Evolutionary conservation across 2,329 filamentous ascomycete species (phyloP).

Genomic region (Botryotinia calthae): DNA sequence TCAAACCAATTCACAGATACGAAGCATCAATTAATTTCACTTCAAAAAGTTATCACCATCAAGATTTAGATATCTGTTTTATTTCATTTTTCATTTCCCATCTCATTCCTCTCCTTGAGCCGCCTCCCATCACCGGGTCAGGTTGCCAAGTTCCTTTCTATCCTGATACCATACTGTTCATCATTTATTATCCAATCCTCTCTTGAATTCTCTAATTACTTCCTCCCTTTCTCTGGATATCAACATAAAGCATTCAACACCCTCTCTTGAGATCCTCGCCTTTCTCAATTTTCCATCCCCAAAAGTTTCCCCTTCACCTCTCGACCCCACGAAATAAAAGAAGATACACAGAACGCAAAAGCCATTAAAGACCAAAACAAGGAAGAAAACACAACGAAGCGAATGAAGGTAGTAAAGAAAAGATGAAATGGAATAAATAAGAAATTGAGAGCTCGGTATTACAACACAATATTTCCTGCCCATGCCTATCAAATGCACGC

Average conservation of each 20-base stretch:
- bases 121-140: neutral
- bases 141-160: neutral
- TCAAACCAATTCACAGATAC: too few relatives aligned
- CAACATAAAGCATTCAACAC: neutral
- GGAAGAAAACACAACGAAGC: slow-evolving; percentile 15
- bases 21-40: neutral
- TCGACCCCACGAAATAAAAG: neutral
- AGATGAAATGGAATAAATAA: neutral
- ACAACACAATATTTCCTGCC: slow-evolving; percentile 18
- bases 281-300: neutral
- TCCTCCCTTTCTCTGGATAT: neutral
- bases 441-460: slow-evolving; percentile 13
- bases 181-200: neutral
- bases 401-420: slow-evolving; percentile 14
- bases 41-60: neutral
- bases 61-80: neutral
- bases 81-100: slow-evolving; percentile 2
- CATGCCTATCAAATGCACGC: slow-evolving; percentile 10
- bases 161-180: neutral
- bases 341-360: slow-evolving; percentile 1
- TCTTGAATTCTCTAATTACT: neutral
- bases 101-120: neutral
- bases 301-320: neutral
- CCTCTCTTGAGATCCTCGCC: neutral
- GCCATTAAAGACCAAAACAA: neutral